Evolutionary conservation across 371 early-diverging fungal genomes (phyloP).

Genomic region (Smittium culicis): DNA sequence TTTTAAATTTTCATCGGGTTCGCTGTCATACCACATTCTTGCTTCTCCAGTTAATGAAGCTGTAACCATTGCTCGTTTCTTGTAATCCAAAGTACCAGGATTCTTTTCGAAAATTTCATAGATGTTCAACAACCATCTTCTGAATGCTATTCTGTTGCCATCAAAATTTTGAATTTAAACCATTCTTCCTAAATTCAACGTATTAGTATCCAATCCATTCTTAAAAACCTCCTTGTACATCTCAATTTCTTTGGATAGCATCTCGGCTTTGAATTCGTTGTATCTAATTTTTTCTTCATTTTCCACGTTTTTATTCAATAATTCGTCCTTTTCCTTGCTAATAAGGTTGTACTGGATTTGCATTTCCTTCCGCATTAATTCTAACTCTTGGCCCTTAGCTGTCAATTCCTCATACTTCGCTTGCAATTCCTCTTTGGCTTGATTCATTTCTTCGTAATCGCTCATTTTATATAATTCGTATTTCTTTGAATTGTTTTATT

Average conservation of each 20-base stretch:
- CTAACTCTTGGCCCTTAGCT: not conserved
- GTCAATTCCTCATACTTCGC: not conserved
- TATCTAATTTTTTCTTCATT: not conserved
- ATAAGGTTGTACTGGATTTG: not conserved
- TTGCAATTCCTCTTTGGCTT: not conserved
- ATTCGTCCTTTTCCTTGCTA: not conserved
- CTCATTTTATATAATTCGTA: not conserved
- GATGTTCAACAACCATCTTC: not conserved
- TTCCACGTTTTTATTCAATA: not conserved
- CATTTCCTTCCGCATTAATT: not conserved
- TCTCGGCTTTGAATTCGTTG: not conserved
- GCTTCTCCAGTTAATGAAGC: not conserved
- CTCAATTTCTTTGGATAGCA: not conserved
- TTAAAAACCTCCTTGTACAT: not conserved
- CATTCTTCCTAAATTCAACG: not conserved
- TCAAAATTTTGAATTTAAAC: not conserved
- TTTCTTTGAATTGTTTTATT: not conserved
- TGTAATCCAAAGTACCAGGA: not conserved
- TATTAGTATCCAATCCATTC: not conserved
- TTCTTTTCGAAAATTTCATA: not conserved
- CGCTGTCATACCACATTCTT: not conserved
- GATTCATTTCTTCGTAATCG: too few relatives aligned
- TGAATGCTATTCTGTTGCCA: not conserved
- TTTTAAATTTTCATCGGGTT: not conserved
- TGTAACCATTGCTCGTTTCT: not conserved